A percentile compares a stretch with the other conserved stretches of the same genome.
Conservation (phyloP, 2,329 filamentous ascomycete species). For the Talaromyces sp. region DNA sequence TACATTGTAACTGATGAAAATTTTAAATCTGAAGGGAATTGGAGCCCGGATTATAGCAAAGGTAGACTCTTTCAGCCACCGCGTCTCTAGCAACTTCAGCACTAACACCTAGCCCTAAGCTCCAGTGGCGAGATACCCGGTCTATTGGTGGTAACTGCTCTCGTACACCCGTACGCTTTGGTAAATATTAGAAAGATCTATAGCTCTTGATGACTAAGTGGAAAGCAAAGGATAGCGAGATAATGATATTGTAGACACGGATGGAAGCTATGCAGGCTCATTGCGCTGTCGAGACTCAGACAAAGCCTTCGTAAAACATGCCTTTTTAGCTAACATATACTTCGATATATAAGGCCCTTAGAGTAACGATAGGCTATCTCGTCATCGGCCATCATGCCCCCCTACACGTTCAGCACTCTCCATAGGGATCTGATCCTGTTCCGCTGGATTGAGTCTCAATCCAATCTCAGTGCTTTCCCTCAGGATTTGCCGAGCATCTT, state of each 20-base stretch:
- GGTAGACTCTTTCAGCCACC: background rate
- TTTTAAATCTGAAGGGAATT: background rate
- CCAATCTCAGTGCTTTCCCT: slow-evolving; percentile 65
- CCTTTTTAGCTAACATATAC: background rate
- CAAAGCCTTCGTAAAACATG: background rate
- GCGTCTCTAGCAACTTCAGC: background rate
- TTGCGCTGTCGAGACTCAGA: background rate
- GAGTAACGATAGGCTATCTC: background rate
- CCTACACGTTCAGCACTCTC: slow-evolving; percentile 14
- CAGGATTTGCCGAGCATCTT: slow-evolving; percentile 55
- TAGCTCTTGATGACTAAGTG: background rate
- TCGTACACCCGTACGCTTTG: background rate
- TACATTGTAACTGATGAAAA: no score
- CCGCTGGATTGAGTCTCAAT: slow-evolving; percentile 64
- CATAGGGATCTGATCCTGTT: slow-evolving; percentile 51
- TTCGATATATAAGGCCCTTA: background rate
- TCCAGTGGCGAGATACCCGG: background rate
- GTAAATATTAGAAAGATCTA: background rate
- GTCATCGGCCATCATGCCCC: background rate
- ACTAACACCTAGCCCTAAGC: background rate
- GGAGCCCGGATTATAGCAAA: background rate
- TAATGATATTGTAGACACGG: background rate
- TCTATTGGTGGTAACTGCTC: background rate
- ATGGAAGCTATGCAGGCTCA: background rate
- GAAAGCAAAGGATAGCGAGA: background rate